phyloP scores from a whole-genome alignment of 2,329 filamentous ascomycete genomes.

The Xenosphaeropsis pyriputrescens region DNA sequence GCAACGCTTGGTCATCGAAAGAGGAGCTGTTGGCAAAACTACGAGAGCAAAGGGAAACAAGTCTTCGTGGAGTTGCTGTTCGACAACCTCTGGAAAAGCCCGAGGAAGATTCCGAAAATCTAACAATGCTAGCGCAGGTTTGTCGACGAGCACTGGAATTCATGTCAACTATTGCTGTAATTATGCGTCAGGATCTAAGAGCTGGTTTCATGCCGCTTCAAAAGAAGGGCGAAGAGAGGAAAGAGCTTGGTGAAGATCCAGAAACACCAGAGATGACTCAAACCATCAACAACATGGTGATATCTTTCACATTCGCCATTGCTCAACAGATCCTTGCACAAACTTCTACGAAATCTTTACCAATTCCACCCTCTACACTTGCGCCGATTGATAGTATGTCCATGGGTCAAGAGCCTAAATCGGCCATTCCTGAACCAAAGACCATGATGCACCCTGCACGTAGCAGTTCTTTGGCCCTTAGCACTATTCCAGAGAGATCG shows the following conservation, averaged over 20 bases:
- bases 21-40: constrained; percentile 48
- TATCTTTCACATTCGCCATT: constrained; percentile 65
- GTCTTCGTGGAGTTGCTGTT: constrained; percentile 41
- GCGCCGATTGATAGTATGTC: constrained; percentile 15
- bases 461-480: constrained; percentile 40
- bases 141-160: constrained; percentile 74
- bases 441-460: constrained; percentile 56
- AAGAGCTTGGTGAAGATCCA: constrained; percentile 2
- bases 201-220: constrained; percentile 28
- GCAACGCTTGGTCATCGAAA: constrained; percentile 52
- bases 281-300: constrained; percentile 58
- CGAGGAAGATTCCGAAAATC: constrained; percentile 53
- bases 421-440: constrained; percentile 50
- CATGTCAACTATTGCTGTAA: constrained; percentile 63
- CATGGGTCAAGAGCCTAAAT: constrained; percentile 41
- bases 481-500: constrained; percentile 25
- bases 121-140: constrained; percentile 71
- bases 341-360: constrained; percentile 53
- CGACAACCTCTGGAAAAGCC: constrained; percentile 28
- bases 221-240: constrained; percentile 15
- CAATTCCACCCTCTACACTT: constrained; percentile 46
- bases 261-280: constrained; percentile 26
- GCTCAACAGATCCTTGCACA: constrained; percentile 65
- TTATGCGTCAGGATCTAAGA: constrained; percentile 65
- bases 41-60: constrained; percentile 44